These are phyloP conservation scores for Neonectria punicea DNA, from an alignment of 2,329 filamentous ascomycete genomes.

Conservation along the genomic window DNA sequence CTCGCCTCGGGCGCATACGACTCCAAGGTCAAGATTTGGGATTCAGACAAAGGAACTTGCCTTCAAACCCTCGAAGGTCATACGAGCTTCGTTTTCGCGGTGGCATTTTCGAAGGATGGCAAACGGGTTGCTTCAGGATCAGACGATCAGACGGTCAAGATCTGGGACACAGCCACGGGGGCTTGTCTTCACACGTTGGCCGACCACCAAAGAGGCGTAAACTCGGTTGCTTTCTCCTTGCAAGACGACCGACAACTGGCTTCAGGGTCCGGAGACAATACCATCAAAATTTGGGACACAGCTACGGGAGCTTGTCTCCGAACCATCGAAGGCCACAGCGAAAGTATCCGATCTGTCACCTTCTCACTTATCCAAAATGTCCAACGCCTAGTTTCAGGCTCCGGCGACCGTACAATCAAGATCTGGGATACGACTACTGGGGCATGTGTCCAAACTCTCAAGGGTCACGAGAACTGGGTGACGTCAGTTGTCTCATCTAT, in stretches of 20 bases:
- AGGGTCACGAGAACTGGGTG: background rate
- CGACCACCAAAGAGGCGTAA: background rate
- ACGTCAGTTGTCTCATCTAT: background rate
- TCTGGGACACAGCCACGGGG: conserved; percentile 7
- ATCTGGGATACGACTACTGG: background rate
- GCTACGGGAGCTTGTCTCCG: conserved; percentile 10
- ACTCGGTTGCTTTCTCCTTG: conserved; percentile 21
- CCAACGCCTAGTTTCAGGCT: background rate
- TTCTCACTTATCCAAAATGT: background rate
- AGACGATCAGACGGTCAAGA: background rate
- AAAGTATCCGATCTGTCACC: conserved; percentile 11
- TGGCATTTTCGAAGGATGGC: background rate
- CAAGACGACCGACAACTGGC: conserved; percentile 11
- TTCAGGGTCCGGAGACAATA: conserved; percentile 24
- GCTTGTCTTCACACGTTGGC: background rate
- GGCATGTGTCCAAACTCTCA: background rate
- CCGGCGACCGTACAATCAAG: conserved; percentile 8
- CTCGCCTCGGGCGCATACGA: background rate
- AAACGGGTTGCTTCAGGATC: background rate
- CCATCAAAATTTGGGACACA: conserved; percentile 29
- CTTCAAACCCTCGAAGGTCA: background rate
- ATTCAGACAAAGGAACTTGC: background rate
- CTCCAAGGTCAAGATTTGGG: background rate
- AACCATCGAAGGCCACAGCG: conserved; percentile 19
- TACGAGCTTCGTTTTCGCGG: accelerated